A percentile compares a stretch with the other conserved stretches of the same genome.
phyloP scores from a whole-genome alignment of 2,329 filamentous ascomycete genomes.

The Colletotrichum trifolii region DNA sequence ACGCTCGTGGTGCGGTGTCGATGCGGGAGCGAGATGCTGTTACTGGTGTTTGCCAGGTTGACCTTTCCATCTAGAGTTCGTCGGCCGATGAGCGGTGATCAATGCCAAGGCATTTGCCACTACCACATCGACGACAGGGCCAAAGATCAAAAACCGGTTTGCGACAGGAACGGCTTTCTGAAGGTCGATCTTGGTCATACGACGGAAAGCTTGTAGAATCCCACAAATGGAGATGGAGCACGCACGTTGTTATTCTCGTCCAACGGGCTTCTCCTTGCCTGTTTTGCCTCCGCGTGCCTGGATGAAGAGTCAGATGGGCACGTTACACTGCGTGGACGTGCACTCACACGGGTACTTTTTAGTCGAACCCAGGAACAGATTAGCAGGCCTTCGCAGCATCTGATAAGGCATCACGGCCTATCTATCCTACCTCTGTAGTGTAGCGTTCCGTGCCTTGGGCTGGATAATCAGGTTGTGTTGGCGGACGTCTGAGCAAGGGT shows the following conservation, averaged over 20 bases:
- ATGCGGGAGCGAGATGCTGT: too few species aligned
- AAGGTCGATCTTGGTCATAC: constrained; percentile 33
- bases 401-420: constrained; percentile 3
- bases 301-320: too few species aligned
- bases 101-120: constrained; percentile 34
- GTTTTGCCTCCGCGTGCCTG: too few species aligned
- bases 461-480: background rate
- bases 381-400: too few species aligned
- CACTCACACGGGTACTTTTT: too few species aligned
- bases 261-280: too few species aligned
- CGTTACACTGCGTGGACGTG: too few species aligned
- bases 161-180: constrained; percentile 34
- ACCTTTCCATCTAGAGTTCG: constrained; percentile 6
- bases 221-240: constrained; percentile 13
- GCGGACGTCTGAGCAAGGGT: background rate
- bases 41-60: constrained; percentile 12
- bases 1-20: background rate
- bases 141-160: constrained; percentile 33
- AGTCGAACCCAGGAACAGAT: too few species aligned
- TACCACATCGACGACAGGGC: constrained; percentile 25
- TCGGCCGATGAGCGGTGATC: constrained; percentile 27
- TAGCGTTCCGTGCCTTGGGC: too few species aligned
- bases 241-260: background rate
- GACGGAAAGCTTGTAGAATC: constrained; percentile 25
- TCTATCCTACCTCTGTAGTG: too few species aligned